Base-by-base conservation (phyloP, 257 asterid species). In the Echium plantagineum region DNA sequence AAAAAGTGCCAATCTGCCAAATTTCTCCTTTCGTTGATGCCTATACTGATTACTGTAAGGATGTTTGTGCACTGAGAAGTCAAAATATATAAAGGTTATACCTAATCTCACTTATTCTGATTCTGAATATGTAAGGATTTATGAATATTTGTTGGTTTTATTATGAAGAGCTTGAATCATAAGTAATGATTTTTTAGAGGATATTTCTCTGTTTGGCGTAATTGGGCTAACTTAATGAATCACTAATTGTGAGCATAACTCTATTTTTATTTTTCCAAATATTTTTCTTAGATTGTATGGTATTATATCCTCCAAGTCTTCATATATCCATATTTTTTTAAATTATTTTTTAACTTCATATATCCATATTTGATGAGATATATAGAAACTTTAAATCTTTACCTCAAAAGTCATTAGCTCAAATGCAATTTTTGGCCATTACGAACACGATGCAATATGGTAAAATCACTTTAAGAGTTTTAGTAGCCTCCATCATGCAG, bases 401-500 rank as follows among this genome's bases (percentile, higher is more conserved):
- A 42, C 17, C 49, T 42, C 17, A 42, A 10, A 42, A 42, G 12
- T 0, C 49, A 13, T 42, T 17, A 42, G 49, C 49, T 13, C 16
- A 42, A 42, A 10, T 42, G 17, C 15, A 42, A 42, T 10, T 42
- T 42, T 42, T 5, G 12, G 10, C 49, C 17, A 42, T 42, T 42
- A 42, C 49, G 9, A 7, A 35, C 46, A 12, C 12, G 49, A 42
- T 42, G 49, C 12, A 42, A 42, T 42, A 13, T 42, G 49, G 16
- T 10, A 12, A 42, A 10, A 4, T 42, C 49, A 42, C 49, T 42
- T 42, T 42, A 10, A 10, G n/a, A n/a, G n/a, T n/a, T n/a, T n/a
- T n/a, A n/a, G 17, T 26, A n/a, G 21, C 56, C 42, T 57, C 24
- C 31, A 12, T 55, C 62, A 0, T 76, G 76, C 72, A 90, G 98